A percentile compares a stretch with the other conserved stretches of the same genome.
These are phyloP conservation scores for Solanum paucissectum DNA, from an alignment of 257 asterid genomes.

Conservation along the genomic window DNA sequence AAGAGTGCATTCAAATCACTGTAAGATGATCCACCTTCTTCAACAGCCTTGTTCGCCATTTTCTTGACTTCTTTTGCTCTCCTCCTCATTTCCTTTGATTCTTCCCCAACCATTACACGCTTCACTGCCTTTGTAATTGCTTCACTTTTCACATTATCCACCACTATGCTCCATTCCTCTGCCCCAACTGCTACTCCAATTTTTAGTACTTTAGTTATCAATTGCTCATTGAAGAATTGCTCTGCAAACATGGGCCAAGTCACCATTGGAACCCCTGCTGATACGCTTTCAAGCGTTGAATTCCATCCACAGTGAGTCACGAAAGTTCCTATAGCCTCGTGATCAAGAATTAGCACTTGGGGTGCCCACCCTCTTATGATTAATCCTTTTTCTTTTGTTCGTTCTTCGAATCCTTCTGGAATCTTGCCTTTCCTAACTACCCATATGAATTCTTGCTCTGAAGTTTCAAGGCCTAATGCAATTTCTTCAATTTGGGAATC, in stretches of 20 bases:
- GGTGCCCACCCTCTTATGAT: conserved; percentile 15
- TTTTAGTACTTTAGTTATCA: not conserved
- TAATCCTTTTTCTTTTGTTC: not conserved
- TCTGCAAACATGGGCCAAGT: conserved; percentile 5
- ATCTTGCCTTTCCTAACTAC: not conserved
- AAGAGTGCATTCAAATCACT: conserved; percentile 14
- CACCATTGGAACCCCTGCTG: conserved; percentile 9
- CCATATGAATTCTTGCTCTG: conserved; percentile 8
- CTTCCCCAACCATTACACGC: conserved; percentile 19
- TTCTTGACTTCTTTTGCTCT: conserved; percentile 18
- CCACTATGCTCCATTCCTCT: not conserved
- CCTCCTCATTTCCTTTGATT: conserved; percentile 20
- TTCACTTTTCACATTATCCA: conserved; percentile 11
- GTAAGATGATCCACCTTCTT: conserved; percentile 42
- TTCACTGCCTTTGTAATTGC: conserved; percentile 11
- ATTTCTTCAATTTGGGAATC: not conserved
- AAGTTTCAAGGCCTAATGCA: conserved; percentile 7
- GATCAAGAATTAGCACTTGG: conserved; percentile 5
- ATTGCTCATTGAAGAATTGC: conserved; percentile 6
- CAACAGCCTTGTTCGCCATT: conserved; percentile 24
- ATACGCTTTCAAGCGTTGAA: not conserved
- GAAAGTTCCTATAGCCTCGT: conserved; percentile 3
- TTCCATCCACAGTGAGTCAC: conserved; percentile 15
- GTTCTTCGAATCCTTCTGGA: conserved; percentile 6
- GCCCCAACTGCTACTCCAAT: conserved; percentile 3